Evolutionary conservation across 495 filamentous ascomycete genomes (phyloP), one percentile per base, ranked within the genome.

Genomic region (Tuber umbilicatum): DNA sequence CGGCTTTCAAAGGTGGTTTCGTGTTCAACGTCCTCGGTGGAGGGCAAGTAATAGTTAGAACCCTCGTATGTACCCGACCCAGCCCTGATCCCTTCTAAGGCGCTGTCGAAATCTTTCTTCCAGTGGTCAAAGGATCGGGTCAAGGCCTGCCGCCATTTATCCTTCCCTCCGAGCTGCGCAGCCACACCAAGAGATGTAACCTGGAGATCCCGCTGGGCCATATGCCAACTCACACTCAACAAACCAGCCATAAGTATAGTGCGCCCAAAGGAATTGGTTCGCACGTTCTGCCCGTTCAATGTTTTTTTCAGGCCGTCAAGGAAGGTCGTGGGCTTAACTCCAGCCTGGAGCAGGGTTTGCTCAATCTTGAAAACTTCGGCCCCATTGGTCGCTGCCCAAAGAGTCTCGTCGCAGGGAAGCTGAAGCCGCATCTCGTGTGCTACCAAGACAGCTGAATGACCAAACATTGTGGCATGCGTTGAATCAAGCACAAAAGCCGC

Each of bases 381-480:
- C 70, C 92, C 91, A 82, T 91, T 97, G 17, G 91, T 94, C 38
- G 95, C 95, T 55, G 93, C 93, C 95, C 95, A 99, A 37, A 97
- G 84, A 39, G 91, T 89, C 82, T 98, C 95, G 78, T 98, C 95
- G 81, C 95, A 98, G 19, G 95, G 95, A 39, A 99, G 85, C 2
- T 95, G 93, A 16, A 98, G 86, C 37, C 93, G 90, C 86, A 99
- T 92, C 84, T 99, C 95, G 82, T 97, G 94, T 5, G 95, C 94
- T 21, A 97, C 94, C 94, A 98, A 97, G 42, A 95, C 94, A 4
- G 93, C 94, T 27, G 94, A 94, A 83, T 99, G 95, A 0, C 95
- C 95, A 84, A 98, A 99, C 92, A 99, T 97, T 64, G 93, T 97
- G 5, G 94, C 94, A 84, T 99, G 95, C 9, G 93, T 96, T 4